Base-by-base conservation (phyloP, 2,329 filamentous ascomycete species). In the Rhinocladiella similis region DNA sequence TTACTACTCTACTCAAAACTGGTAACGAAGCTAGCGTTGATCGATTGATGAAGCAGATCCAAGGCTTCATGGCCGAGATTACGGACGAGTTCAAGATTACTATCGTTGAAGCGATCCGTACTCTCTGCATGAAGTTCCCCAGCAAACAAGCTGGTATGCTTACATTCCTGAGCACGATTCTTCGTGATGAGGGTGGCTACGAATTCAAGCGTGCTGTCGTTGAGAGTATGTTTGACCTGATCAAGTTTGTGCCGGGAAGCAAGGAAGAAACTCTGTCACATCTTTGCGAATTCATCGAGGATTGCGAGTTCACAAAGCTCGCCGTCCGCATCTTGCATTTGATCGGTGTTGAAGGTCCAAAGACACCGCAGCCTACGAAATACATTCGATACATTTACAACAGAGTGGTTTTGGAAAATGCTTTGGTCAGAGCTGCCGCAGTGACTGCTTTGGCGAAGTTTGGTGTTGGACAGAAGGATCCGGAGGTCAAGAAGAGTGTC, bases 301-400 rank as follows among this genome's bases (percentile, higher is more conserved):
- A 99, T 72, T 99, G 94, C 77, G 94, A 99, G 72, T 99, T 97
- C 74, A 97, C 94, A 25, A 99, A 99, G 77, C 82, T 99, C 61
- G 93, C 94, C 27, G 93, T 99, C 47, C 88, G 94, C 58, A 95
- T 99, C 66, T 79, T 99, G 53, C 93, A 99, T 74, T 83, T 99
- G 18, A 87, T 99, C 42, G 94, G 94, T 67, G 82, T 93, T 25
- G 94, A 99, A 77, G 94, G 94, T 0, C 94, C 94, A 62, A 96
- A 94, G 78, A 97, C 93, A 2, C 87, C 90, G 14, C 90, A 97
- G 67, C 94, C 94, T 0, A 97, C 94, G 54, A 97, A 99, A 81
- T 99, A 97, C 73, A 96, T 99, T 66, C 90, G 94, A 56, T 99
- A 97, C 75, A 99, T 99, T 70, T 99, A 99, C 80, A 99, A 99